phyloP scores from a whole-genome alignment of 2,329 filamentous ascomycete species.

The Paecilomyces variotii region DNA sequence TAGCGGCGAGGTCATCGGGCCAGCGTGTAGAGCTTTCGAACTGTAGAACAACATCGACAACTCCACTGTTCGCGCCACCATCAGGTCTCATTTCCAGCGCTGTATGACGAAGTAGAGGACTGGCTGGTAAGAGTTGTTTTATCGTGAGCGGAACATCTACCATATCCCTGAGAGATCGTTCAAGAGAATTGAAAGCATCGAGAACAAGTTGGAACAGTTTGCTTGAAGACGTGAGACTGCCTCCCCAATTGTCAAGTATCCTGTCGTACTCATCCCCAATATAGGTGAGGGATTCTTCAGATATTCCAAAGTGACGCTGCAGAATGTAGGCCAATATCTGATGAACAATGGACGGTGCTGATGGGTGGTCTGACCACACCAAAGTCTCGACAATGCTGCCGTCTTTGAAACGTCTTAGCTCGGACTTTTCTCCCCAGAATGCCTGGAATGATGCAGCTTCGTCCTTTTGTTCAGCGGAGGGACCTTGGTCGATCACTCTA shows the following conservation, averaged over 20 bases:
- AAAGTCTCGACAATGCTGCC: slow-evolving; percentile 89
- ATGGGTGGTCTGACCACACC: slow-evolving; percentile 64
- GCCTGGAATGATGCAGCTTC: slow-evolving; percentile 73
- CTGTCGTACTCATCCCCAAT: slow-evolving; percentile 45
- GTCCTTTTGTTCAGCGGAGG: slow-evolving; percentile 74
- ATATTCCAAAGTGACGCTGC: slow-evolving; percentile 57
- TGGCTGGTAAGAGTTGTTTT: slow-evolving; percentile 67
- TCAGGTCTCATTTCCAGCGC: slow-evolving; percentile 32
- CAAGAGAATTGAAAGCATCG: slow-evolving; percentile 63
- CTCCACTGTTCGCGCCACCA: slow-evolving; percentile 24
- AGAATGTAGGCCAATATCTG: slow-evolving; percentile 72
- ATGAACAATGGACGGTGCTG: slow-evolving; percentile 58
- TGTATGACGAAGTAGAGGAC: slow-evolving; percentile 65
- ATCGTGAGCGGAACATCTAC: slow-evolving; percentile 83
- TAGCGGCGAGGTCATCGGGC: slow-evolving; percentile 85
- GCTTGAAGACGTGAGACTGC: slow-evolving; percentile 35
- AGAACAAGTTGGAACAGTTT: slow-evolving; percentile 59
- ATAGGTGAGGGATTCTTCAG: slow-evolving; percentile 46
- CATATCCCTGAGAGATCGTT: slow-evolving; percentile 67
- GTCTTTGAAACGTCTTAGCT: slow-evolving; percentile 89
- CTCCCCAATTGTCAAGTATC: slow-evolving; percentile 21
- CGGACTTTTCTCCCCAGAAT: slow-evolving; percentile 93
- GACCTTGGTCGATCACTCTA: slow-evolving; percentile 79
- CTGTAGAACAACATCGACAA: slow-evolving; percentile 74
- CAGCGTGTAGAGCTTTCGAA: slow-evolving; percentile 91